phyloP scores from a whole-genome alignment of 805 yeast species.

The Danielia reshetovae region DNA sequence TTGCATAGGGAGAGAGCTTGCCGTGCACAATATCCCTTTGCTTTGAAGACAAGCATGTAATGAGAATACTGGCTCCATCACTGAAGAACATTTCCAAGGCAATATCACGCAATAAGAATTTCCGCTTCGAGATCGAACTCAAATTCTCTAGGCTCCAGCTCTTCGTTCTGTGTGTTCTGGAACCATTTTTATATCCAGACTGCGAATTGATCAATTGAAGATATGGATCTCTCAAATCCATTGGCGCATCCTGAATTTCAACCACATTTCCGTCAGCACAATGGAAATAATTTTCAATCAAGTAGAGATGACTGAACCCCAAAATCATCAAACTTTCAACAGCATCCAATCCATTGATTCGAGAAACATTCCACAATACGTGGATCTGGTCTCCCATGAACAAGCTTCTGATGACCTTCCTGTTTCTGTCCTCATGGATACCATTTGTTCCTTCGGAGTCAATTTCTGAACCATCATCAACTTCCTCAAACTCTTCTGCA shows the following conservation, averaged over 20 bases:
- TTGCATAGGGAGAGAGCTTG: constrained; percentile 45
- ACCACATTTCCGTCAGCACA: constrained; percentile 50
- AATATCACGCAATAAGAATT: constrained; percentile 72
- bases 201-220: constrained; percentile 59
- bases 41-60: constrained; percentile 55
- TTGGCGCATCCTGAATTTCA: constrained; percentile 64
- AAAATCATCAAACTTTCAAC: constrained; percentile 70
- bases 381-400: constrained; percentile 66
- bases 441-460: constrained; percentile 3
- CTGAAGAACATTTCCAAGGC: constrained; percentile 75
- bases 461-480: constrained; percentile 11
- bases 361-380: constrained; percentile 72
- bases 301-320: constrained; percentile 61
- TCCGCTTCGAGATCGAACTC: constrained; percentile 66
- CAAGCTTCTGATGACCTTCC: constrained; percentile 68
- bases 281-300: constrained; percentile 67
- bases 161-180: constrained; percentile 43
- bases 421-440: constrained; percentile 68
- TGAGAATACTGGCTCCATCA: constrained; percentile 65
- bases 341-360: constrained; percentile 72
- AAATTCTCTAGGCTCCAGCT: constrained; percentile 60
- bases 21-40: constrained; percentile 56
- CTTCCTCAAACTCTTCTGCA: constrained; percentile 21
- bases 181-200: constrained; percentile 23
- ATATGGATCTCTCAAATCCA: constrained; percentile 60